Evolutionary conservation across 306 rosid species (phyloP).

Genomic region (Inga leiocalycina): DNA sequence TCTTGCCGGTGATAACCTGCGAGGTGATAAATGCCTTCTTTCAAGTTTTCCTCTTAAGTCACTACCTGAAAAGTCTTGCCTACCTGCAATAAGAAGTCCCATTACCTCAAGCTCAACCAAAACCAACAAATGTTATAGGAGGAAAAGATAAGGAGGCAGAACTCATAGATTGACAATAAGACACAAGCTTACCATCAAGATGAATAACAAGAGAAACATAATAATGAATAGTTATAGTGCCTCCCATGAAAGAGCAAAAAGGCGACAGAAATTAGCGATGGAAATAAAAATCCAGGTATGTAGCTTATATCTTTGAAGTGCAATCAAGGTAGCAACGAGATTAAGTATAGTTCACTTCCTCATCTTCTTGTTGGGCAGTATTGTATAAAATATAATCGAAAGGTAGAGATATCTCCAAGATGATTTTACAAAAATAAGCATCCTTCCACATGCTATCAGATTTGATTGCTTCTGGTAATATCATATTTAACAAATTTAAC

Average conservation of each 20-base stretch:
- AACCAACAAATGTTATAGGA: conserved; percentile 20
- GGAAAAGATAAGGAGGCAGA: conserved; percentile 7
- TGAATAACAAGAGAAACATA: conserved; percentile 76
- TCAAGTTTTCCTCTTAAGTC: conserved; percentile 90
- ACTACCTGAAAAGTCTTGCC: conserved; percentile 61
- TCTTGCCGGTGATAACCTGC: conserved; percentile 64
- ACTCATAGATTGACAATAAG: conserved; percentile 39
- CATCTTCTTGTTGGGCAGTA: conserved; percentile 57
- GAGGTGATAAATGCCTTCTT: conserved; percentile 64
- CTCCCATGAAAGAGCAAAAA: conserved; percentile 72
- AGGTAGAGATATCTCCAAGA: conserved; percentile 54
- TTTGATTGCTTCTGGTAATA: conserved; percentile 52
- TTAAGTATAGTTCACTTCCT: conserved; percentile 51
- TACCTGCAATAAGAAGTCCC: conserved; percentile 58
- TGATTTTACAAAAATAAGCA: conserved; percentile 43
- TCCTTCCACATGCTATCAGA: conserved; percentile 41
- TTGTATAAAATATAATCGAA: conserved; percentile 48
- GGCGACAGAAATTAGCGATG: conserved; percentile 53
- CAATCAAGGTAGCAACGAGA: conserved; percentile 50
- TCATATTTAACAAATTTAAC: conserved; percentile 39
- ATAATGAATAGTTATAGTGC: conserved; percentile 66
- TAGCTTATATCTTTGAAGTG: conserved; percentile 61
- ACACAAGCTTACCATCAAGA: conserved; percentile 75
- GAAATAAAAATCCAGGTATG: conserved; percentile 54
- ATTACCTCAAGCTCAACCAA: conserved; percentile 26